Conservation (phyloP, 768 basidiomycete genomes). For the Fistulinella prunicolor region DNA sequence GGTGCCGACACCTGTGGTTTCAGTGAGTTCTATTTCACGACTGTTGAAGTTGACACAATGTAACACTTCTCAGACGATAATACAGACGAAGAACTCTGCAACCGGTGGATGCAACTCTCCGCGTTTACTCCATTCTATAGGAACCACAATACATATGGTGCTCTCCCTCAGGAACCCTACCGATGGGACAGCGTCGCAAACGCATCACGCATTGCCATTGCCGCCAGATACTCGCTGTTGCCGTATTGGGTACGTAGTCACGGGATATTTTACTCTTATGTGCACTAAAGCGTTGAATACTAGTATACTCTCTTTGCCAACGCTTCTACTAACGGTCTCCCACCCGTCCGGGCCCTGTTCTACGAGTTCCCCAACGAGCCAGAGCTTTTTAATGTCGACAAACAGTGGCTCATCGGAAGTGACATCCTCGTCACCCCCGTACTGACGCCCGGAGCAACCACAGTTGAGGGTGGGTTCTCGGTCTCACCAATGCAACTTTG, state of each 20-base stretch:
- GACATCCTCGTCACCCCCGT: constrained; percentile 78
- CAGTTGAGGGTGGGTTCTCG: constrained; percentile 54
- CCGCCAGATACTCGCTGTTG: constrained; percentile 65
- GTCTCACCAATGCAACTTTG: too few species aligned
- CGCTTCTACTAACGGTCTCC: constrained; percentile 60
- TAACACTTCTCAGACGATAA: constrained; percentile 41
- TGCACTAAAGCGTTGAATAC: constrained; percentile 1
- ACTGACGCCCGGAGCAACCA: constrained; percentile 60
- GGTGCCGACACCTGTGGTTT: constrained; percentile 63
- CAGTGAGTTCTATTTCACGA: constrained; percentile 14
- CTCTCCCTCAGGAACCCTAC: constrained; percentile 77
- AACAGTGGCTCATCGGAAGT: constrained; percentile 69
- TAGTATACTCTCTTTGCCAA: constrained; percentile 76
- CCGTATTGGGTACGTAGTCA: constrained; percentile 68
- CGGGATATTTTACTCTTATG: neutral
- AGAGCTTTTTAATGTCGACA: constrained; percentile 57
- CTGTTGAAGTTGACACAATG: neutral
- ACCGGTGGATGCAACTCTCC: constrained; percentile 84
- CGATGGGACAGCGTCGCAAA: constrained; percentile 78
- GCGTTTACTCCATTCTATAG: constrained; percentile 82
- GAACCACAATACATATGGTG: constrained; percentile 68
- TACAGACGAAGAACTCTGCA: constrained; percentile 77
- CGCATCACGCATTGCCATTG: constrained; percentile 68
- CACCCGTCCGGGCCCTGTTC: constrained; percentile 72
- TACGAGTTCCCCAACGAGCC: constrained; percentile 45